These are phyloP conservation scores for Xerocomellus intermedius DNA, from an alignment of 768 basidiomycete species.

Conservation along the genomic window DNA sequence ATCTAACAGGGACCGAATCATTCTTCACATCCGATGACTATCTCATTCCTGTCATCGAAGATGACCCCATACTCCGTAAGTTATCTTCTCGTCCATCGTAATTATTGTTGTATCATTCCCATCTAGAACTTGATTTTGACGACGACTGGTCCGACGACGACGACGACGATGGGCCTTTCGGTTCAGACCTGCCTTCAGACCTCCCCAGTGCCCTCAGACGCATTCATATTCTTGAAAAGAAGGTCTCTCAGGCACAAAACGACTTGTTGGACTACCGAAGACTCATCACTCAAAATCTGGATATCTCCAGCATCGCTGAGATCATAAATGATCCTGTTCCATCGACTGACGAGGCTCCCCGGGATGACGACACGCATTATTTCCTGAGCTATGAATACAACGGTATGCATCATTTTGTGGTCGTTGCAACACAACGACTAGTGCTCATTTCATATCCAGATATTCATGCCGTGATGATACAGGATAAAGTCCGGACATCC, in stretches of 20 bases:
- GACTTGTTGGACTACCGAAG: constrained; percentile 62
- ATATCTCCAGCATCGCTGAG: constrained; percentile 44
- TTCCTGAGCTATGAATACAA: constrained; percentile 89
- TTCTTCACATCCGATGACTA: constrained; percentile 77
- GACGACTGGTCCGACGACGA: constrained; percentile 76
- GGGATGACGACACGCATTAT: constrained; percentile 93
- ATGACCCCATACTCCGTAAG: constrained; percentile 89
- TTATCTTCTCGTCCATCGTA: constrained; percentile 1
- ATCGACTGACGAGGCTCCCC: constrained; percentile 26
- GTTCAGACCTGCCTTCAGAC: constrained; percentile 25
- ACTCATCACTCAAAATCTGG: constrained; percentile 54
- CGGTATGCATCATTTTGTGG: constrained; percentile 46
- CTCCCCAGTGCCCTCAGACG: constrained; percentile 38
- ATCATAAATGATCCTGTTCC: constrained; percentile 37
- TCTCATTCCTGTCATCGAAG: constrained; percentile 76
- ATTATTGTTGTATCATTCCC: background rate
- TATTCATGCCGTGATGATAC: constrained; percentile 95
- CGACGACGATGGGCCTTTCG: constrained; percentile 1
- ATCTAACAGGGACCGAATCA: constrained; percentile 54
- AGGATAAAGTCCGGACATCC: constrained; percentile 90
- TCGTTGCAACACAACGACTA: background rate
- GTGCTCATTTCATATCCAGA: constrained; percentile 43
- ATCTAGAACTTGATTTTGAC: constrained; percentile 59
- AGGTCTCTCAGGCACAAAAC: constrained; percentile 55
- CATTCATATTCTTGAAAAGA: constrained; percentile 59